A percentile compares a stretch with the other conserved stretches of the same genome.
These are phyloP conservation scores for Sphagnum tenellum DNA, from an alignment of 225 moss, liverwort and hornwort species.

Conservation along the genomic window DNA sequence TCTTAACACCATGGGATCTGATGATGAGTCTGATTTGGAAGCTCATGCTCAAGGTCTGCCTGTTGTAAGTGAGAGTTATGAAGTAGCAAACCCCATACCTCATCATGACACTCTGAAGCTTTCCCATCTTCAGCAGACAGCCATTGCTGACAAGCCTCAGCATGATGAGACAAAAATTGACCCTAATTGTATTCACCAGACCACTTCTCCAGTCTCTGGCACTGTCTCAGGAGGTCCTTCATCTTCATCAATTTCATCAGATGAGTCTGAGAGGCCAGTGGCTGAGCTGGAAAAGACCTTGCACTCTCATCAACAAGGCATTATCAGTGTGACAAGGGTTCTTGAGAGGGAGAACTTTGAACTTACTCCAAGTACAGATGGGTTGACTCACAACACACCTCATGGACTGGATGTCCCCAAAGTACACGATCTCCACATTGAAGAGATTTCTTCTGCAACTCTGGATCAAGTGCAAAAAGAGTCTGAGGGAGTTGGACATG, in stretches of 20 bases:
- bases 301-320: too few relatives aligned
- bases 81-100: constrained; percentile 9
- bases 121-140: constrained; percentile 2
- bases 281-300: background rate
- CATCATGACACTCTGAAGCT: constrained; percentile 5
- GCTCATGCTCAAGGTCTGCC: background rate
- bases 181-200: constrained; percentile 10
- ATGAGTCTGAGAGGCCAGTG: constrained; percentile 6
- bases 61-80: constrained; percentile 14
- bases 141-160: constrained; percentile 12
- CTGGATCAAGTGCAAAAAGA: too few relatives aligned
- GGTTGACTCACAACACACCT: too few relatives aligned
- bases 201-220: constrained; percentile 7
- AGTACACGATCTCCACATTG: constrained; percentile 18
- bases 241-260: constrained; percentile 10
- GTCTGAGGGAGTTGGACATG: constrained; percentile 12
- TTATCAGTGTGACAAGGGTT: background rate
- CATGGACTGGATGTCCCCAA: constrained; percentile 2
- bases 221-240: constrained; percentile 6
- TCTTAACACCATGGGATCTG: constrained; percentile 27
- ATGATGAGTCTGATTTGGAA: constrained; percentile 26
- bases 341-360: background rate
- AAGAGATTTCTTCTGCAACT: constrained; percentile 15
- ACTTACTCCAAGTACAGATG: background rate
- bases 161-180: constrained; percentile 1